phyloP scores from a whole-genome alignment of 805 yeast species.

The Monosporozyma siamensis region DNA sequence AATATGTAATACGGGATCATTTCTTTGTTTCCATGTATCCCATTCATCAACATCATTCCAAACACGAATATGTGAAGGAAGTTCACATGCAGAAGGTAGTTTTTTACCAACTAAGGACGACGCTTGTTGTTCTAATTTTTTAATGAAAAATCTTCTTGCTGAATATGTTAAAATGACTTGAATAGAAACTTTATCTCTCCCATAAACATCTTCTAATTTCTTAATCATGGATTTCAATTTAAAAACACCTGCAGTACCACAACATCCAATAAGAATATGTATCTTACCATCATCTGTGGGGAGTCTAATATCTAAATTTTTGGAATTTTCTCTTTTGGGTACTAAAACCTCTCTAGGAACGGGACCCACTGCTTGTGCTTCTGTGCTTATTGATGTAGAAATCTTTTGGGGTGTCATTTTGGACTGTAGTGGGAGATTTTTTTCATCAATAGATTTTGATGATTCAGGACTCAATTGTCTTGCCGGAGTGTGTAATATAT shows the following conservation, averaged over 20 bases:
- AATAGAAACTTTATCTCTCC: constrained; percentile 62
- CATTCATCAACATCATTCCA: constrained; percentile 96
- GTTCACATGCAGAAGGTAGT: constrained; percentile 42
- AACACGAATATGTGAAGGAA: constrained; percentile 61
- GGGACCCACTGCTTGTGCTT: background rate
- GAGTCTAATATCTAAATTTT: constrained; percentile 50
- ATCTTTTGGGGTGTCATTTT: too few species aligned
- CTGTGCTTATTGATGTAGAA: background rate
- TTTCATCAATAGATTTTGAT: background rate
- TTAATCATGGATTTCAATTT: constrained; percentile 72
- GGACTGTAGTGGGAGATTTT: too few species aligned
- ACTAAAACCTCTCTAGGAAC: constrained; percentile 4
- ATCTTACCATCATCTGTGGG: constrained; percentile 81
- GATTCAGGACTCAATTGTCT: constrained; percentile 12
- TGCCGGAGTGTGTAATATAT: constrained; percentile 17
- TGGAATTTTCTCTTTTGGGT: constrained; percentile 34
- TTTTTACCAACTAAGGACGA: background rate
- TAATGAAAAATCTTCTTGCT: constrained; percentile 60
- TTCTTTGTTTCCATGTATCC: constrained; percentile 71
- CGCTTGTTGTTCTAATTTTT: constrained; percentile 4
- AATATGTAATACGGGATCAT: constrained; percentile 90
- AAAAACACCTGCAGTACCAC: constrained; percentile 79
- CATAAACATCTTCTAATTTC: constrained; percentile 73
- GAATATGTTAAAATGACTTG: constrained; percentile 80
- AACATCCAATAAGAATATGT: constrained; percentile 77